Evolutionary conservation across 1,139 yeast genomes (phyloP), one percentile per base, ranked within the genome.

Genomic region (Hyphopichia buzzinii): DNA sequence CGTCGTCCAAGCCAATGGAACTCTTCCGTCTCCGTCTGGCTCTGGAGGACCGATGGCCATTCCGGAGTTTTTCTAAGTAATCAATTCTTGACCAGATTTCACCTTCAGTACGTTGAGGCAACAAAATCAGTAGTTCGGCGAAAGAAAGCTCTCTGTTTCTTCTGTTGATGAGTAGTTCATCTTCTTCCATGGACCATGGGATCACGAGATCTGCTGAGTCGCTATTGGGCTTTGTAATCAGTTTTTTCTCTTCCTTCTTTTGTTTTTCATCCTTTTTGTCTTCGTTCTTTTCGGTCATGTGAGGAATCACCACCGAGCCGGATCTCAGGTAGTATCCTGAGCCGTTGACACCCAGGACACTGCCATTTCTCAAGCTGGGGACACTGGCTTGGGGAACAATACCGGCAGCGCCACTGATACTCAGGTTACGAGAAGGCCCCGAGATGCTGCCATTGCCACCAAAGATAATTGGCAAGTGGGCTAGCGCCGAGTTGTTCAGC

Each of bases 41-140:
- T 10, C 57, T 49, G 36, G 66, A 54, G 2, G 67, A 47, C 26
- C 74, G 49, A 39, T 61, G 69, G 3, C 77, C 77, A 43, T 68
- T 70, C 34, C 72, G 50, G 29, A 64, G 52, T 38, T 62, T 63
- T 41, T 79, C 84, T 35, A 84, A 60, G 38, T 75, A 67, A 38
- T 71, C 76, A 15, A 84, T 74, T 41, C 95, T 70, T 25, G 75
- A 60, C 70, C 78, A 71, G 26, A 86, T 86, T 47, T 85, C 94
- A n/a, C 72, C 72, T 52, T 84, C 92, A 1, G 92, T 73, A 43
- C 88, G 72, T 42, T 76, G 78, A 4, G 92, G 90, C 33, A 88
- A 65, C 34, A 87, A 61, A 28, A 87, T 80, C 8, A 85, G 77
- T 31, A 88, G 65, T 56, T 88, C 96, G 11, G 85, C 86, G 49